Evolutionary conservation across 108 stramenopile species (phyloP).

Genomic region (Discostella pseudostelligera): DNA sequence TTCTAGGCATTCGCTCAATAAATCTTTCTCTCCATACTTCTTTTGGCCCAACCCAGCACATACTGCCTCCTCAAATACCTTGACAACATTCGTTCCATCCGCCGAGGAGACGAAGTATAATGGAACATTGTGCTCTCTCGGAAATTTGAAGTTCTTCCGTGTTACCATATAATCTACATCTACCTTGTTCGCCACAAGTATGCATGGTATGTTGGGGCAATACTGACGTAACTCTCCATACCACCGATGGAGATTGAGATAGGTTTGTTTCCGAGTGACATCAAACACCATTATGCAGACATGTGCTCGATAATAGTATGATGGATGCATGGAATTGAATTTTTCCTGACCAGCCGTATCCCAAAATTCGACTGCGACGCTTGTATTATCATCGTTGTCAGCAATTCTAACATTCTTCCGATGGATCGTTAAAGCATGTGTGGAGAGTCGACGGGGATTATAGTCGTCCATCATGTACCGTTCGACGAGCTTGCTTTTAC

Average conservation of each 20-base stretch:
- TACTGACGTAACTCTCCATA: constrained; percentile 69
- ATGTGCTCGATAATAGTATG: constrained; percentile 84
- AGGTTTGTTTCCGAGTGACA: constrained; percentile 69
- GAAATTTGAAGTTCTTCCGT: constrained; percentile 80
- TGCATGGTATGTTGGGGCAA: constrained; percentile 68
- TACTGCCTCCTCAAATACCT: constrained; percentile 68
- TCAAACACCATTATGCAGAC: constrained; percentile 80
- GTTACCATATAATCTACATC: constrained; percentile 85
- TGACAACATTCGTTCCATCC: constrained; percentile 87
- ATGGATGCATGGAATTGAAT: constrained; percentile 82
- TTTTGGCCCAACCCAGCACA: constrained; percentile 57
- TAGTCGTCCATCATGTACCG: constrained; percentile 82
- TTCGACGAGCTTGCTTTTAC: constrained; percentile 85
- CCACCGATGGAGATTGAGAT: constrained; percentile 76
- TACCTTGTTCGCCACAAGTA: constrained; percentile 87
- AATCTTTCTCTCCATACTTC: constrained; percentile 56
- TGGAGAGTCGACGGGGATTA: constrained; percentile 76
- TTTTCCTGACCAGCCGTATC: constrained; percentile 90
- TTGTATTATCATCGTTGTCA: constrained; percentile 13
- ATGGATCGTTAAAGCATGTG: constrained; percentile 79
- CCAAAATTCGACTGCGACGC: constrained; percentile 69
- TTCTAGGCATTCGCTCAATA: constrained; percentile 64
- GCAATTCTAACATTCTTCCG: constrained; percentile 51
- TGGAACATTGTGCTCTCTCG: constrained; percentile 66
- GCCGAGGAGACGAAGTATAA: constrained; percentile 84